Conservation (phyloP, 305 asterid genomes). For the Euphrasia arctica region DNA sequence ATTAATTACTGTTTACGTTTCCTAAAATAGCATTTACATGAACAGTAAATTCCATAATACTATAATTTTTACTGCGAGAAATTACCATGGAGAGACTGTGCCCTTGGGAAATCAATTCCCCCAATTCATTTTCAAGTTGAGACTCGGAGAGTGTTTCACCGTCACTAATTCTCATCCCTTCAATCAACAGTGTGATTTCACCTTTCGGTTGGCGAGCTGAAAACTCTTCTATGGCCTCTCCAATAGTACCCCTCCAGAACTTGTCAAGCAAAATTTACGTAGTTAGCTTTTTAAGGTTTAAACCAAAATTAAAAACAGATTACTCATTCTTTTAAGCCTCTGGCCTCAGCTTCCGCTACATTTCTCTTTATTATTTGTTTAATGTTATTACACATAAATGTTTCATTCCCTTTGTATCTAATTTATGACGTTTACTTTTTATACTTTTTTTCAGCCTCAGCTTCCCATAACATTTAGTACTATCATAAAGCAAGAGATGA, state of each 20-base stretch:
- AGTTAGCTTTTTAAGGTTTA: constrained; percentile 13
- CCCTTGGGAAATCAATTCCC: constrained; percentile 66
- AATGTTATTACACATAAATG: not conserved
- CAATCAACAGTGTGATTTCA: constrained; percentile 79
- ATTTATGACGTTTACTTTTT: not conserved
- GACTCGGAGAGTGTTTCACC: constrained; percentile 64
- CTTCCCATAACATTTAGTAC: not conserved
- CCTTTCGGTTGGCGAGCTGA: constrained; percentile 72
- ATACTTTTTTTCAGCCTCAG: not conserved
- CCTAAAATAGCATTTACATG: too few species aligned
- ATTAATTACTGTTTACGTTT: too few species aligned
- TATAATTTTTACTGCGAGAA: constrained; percentile 8
- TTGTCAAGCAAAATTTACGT: constrained; percentile 27
- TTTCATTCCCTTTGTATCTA: not conserved
- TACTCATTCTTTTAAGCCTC: not conserved
- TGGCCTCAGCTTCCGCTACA: not conserved
- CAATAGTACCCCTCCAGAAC: constrained; percentile 88
- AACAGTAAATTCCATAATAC: not conserved
- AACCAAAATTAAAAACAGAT: not conserved
- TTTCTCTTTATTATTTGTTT: not conserved
- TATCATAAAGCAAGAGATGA: not conserved
- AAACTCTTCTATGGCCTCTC: constrained; percentile 69
- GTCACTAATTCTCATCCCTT: constrained; percentile 45
- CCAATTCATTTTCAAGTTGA: constrained; percentile 68
- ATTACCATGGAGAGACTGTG: constrained; percentile 77